phyloP scores from a whole-genome alignment of 805 yeast species.

The Monosporozyma solicola region DNA sequence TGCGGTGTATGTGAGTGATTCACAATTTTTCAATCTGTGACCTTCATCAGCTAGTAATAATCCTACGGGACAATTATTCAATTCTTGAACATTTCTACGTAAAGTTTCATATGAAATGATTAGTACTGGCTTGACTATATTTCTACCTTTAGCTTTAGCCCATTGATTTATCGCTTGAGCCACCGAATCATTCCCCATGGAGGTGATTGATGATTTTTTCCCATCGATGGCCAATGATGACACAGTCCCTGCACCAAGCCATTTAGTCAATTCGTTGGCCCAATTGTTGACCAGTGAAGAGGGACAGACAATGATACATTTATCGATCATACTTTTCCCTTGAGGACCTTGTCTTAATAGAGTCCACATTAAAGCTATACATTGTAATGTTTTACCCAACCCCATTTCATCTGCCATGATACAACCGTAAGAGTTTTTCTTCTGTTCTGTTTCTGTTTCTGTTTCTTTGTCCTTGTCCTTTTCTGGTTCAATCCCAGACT shows the following conservation, averaged over 20 bases:
- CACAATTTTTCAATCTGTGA: constrained; percentile 78
- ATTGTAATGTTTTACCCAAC: constrained; percentile 82
- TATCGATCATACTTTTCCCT: constrained; percentile 69
- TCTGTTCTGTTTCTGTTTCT: neutral
- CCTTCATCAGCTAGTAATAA: constrained; percentile 82
- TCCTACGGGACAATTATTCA: constrained; percentile 75
- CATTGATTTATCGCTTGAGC: constrained; percentile 63
- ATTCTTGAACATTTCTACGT: constrained; percentile 69
- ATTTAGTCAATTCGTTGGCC: constrained; percentile 92
- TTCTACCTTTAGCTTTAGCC: constrained; percentile 83
- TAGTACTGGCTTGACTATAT: constrained; percentile 84
- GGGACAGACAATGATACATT: constrained; percentile 91
- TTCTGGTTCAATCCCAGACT: neutral
- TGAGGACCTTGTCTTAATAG: constrained; percentile 81
- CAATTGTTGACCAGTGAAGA: constrained; percentile 88
- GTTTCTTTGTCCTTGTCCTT: neutral
- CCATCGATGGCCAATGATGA: constrained; percentile 92
- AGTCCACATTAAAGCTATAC: constrained; percentile 90
- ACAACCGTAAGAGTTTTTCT: constrained; percentile 59
- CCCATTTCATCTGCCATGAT: constrained; percentile 99
- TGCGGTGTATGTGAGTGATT: constrained; percentile 83
- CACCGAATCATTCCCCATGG: constrained; percentile 51
- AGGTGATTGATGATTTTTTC: constrained; percentile 40
- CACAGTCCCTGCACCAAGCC: constrained; percentile 89
- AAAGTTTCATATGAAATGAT: constrained; percentile 92